phyloP scores from a whole-genome alignment of 768 basidiomycete species.

The Mycena vulgaris region DNA sequence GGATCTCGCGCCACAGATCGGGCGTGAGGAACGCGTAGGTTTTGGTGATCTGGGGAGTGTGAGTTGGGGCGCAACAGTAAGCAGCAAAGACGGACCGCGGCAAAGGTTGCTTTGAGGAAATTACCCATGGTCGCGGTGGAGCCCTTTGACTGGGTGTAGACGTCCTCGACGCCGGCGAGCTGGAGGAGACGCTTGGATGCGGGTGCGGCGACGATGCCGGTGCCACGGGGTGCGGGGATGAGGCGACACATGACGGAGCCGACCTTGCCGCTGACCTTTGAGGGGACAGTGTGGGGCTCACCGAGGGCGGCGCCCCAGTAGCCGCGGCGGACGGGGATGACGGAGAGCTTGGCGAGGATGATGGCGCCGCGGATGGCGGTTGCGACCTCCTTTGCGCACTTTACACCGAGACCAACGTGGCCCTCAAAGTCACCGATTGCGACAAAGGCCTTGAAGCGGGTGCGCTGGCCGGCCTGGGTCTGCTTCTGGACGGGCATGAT shows the following conservation, averaged over 20 bases:
- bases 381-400: conserved; percentile 99
- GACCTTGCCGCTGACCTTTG: conserved; percentile 98
- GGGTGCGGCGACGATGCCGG: conserved; percentile 99
- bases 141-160: conserved; percentile 98
- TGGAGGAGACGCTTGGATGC: conserved; percentile 97
- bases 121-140: conserved; percentile 99
- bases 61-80: conserved; percentile 6
- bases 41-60: conserved; percentile 84
- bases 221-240: conserved; percentile 98
- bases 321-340: conserved; percentile 97
- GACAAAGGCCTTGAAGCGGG: conserved; percentile 99
- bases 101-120: conserved; percentile 98
- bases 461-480: conserved; percentile 99
- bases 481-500: conserved; percentile 99
- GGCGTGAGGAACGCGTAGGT: conserved; percentile 99
- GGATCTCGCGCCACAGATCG: conserved; percentile 97
- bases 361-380: conserved; percentile 99
- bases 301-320: conserved; percentile 99
- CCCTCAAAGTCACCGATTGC: conserved; percentile 99
- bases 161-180: conserved; percentile 97
- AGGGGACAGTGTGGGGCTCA: conserved; percentile 99
- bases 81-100: conserved; percentile 72
- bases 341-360: conserved; percentile 97
- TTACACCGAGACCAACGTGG: conserved; percentile 99
- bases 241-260: conserved; percentile 99